Evolutionary conservation across 1,284 basidiomycete genomes (phyloP).

Genomic region (Takashimella koratensis): DNA sequence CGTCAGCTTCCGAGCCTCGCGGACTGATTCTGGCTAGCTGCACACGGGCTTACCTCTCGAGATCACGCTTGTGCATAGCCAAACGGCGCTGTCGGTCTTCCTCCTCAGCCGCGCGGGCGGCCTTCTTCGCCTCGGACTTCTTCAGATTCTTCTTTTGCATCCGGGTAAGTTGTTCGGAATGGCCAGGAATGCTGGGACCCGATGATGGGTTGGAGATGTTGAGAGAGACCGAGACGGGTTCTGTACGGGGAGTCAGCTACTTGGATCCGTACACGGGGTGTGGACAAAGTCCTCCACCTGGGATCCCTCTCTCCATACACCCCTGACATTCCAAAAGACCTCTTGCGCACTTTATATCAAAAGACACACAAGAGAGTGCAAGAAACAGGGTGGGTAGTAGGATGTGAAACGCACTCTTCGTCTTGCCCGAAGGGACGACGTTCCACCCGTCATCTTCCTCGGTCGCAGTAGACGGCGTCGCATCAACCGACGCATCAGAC

Average conservation of each 20-base stretch:
- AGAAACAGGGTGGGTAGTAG: too few species aligned
- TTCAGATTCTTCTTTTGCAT: conserved; percentile 44
- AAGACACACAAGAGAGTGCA: too few species aligned
- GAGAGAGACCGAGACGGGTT: conserved; percentile 29
- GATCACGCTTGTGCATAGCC: conserved; percentile 35
- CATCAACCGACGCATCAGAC: conserved; percentile 13
- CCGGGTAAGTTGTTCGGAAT: conserved; percentile 21
- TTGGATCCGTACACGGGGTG: too few species aligned
- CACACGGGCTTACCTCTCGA: conserved; percentile 32
- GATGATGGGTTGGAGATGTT: conserved; percentile 7
- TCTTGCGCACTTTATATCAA: too few species aligned
- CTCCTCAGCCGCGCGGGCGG: conserved; percentile 36
- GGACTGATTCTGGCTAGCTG: too few species aligned
- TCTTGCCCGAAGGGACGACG: conserved; percentile 25
- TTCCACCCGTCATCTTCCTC: conserved; percentile 39
- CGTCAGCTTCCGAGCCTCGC: too few species aligned
- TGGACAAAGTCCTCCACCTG: too few species aligned
- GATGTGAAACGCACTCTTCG: too few species aligned
- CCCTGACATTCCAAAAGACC: not conserved
- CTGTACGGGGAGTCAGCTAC: conserved; percentile 15
- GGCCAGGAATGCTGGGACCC: not conserved
- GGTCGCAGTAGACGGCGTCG: not conserved
- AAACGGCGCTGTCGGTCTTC: conserved; percentile 35
- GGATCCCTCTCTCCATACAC: too few species aligned
- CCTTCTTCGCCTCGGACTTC: conserved; percentile 44